Conservation (phyloP, 2,329 filamentous ascomycete genomes). For the Cordyceps fumosorosea region DNA sequence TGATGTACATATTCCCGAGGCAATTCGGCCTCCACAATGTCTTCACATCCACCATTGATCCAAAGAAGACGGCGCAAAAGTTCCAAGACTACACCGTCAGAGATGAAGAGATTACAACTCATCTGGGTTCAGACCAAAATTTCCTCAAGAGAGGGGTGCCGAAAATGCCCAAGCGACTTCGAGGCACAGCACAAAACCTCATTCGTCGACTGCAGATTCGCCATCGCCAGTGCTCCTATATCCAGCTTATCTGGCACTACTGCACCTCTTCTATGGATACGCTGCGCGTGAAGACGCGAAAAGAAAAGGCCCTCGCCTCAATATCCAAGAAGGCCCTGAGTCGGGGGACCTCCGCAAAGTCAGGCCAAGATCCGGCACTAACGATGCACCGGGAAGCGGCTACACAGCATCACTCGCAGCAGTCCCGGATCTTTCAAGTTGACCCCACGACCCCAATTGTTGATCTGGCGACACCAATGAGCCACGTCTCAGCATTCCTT, state of each 20-base stretch:
- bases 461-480: slow-evolving; percentile 58
- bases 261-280: slow-evolving; percentile 51
- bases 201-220: slow-evolving; percentile 62
- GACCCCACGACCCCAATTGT: slow-evolving; percentile 39
- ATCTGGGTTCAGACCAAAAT: slow-evolving; percentile 15
- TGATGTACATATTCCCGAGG: slow-evolving; percentile 90
- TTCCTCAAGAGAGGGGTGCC: slow-evolving; percentile 15
- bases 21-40: slow-evolving; percentile 89
- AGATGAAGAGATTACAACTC: slow-evolving; percentile 66
- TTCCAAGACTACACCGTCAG: slow-evolving; percentile 82
- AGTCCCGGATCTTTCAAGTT: neutral
- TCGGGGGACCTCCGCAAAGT: neutral
- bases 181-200: slow-evolving; percentile 53
- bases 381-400: neutral
- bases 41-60: slow-evolving; percentile 67
- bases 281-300: neutral
- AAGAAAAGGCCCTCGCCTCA: neutral
- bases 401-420: neutral
- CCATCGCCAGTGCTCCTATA: slow-evolving; percentile 72
- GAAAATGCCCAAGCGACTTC: slow-evolving; percentile 59
- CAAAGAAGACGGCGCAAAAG: slow-evolving; percentile 59
- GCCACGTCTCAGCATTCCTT: slow-evolving; percentile 79
- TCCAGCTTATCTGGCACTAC: slow-evolving; percentile 70
- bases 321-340: neutral
- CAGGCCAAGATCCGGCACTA: too few relatives aligned